Base-by-base conservation (phyloP, 2,329 filamentous ascomycete genomes). In the Trichoderma polysporum region DNA sequence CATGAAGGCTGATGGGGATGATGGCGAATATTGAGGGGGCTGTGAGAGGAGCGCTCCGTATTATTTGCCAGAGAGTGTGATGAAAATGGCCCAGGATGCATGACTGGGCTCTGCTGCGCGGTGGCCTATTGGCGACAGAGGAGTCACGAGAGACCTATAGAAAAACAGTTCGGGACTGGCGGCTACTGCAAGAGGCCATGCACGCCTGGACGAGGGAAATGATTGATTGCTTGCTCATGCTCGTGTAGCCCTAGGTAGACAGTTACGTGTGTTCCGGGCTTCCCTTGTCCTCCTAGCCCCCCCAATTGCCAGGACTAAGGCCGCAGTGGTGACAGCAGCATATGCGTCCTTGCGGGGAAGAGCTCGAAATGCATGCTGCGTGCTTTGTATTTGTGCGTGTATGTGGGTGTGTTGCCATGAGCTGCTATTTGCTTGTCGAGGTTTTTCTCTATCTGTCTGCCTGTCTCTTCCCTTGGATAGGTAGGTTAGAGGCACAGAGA, bases 161-260 rank as follows among this genome's bases (percentile, higher is more conserved):
- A 41, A 39, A 39, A 17, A 15, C 15, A 31, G 60, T 31, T 54
- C 60, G 60, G 60, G 60, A 63, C 49, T 54, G 47, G 60, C 49
- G 60, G 60, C 60, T 63, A 53, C 60, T 63, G 60, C 58, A 61
- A 39, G 60, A 63, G 49, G 35, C 49, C 33, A 37, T 52, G 58
- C 47, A 45, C 13, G 35, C 19, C 27, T 54, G 31, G 25, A 29
- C 47, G 31, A 39, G 47, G 53, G 47, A 53, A 52, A 41, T 52
- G 59, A 61, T 52, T 52, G 59, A 61, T 52, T 50, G 58, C 41
- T 60, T 17, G 41, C 39, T 9, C 31, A 17, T 49, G 41, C 17
- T 17, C 39, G n/a, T 35, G 39, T 17, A 39, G 37, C 37, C 37
- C 37, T 41, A n/a, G n/a, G n/a, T n/a, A n/a, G n/a, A n/a, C 37